A percentile compares a stretch with the other conserved stretches of the same genome.
These are phyloP conservation scores for Metschnikowia cubensis DNA, from an alignment of 805 yeast genomes.

Conservation along the genomic window DNA sequence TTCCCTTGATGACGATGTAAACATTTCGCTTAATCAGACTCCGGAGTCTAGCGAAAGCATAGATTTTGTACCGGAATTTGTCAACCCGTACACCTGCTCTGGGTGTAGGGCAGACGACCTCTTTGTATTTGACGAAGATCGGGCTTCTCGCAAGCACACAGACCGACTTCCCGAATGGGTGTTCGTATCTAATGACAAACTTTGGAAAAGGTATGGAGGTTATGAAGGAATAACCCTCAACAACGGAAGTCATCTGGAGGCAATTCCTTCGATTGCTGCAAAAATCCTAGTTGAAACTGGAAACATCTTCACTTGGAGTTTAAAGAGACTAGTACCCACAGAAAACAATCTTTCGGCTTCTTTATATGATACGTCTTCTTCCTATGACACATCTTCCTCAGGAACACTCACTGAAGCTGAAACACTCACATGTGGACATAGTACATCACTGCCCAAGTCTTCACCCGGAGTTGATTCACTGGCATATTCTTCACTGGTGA, in stretches of 20 bases:
- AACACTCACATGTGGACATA: background rate
- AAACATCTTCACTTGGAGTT: background rate
- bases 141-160: background rate
- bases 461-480: no score
- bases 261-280: background rate
- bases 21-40: background rate
- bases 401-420: background rate
- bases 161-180: conserved; percentile 1
- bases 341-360: background rate
- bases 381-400: background rate
- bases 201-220: background rate
- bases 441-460: no score
- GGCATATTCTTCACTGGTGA: no score
- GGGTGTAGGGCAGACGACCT: background rate
- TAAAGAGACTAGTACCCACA: background rate
- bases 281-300: background rate
- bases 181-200: background rate
- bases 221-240: background rate
- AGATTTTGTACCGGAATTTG: background rate
- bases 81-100: background rate
- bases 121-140: background rate
- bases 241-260: background rate
- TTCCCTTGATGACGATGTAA: background rate
- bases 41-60: background rate
- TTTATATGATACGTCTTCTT: background rate